Percentiles rank a stretch among this genome's conserved stretches.
These are phyloP conservation scores for Candida nonsorbophila DNA, from an alignment of 805 yeast genomes.

Conservation along the genomic window DNA sequence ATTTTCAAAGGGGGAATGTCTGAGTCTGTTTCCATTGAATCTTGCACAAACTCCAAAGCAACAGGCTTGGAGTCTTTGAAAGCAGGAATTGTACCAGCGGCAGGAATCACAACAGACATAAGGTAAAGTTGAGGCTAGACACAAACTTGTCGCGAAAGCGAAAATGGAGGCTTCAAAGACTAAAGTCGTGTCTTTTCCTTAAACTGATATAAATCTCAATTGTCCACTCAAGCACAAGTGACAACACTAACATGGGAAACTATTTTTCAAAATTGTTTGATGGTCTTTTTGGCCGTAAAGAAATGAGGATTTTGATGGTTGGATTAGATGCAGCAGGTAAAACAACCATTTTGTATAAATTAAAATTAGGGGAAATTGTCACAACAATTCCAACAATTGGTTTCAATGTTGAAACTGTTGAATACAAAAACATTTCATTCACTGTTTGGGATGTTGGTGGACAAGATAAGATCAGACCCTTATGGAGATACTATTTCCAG, in stretches of 20 bases:
- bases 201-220: neutral
- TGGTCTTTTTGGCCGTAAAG: conserved; percentile 38
- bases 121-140: too few species aligned
- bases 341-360: conserved; percentile 37
- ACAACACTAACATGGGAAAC: conserved; percentile 24
- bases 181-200: neutral
- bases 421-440: conserved; percentile 38
- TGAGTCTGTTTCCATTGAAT: neutral
- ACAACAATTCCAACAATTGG: conserved; percentile 41
- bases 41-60: conserved; percentile 2
- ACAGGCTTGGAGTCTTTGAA: conserved; percentile 2
- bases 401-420: conserved; percentile 39
- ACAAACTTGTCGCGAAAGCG: too few species aligned
- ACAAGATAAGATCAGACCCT: conserved; percentile 39
- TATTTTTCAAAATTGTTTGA: conserved; percentile 35
- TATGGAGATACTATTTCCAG: conserved; percentile 41
- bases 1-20: conserved; percentile 3
- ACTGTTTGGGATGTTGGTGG: conserved; percentile 44
- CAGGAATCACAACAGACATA: too few species aligned
- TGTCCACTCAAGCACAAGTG: conserved; percentile 1
- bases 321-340: conserved; percentile 41
- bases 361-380: conserved; percentile 38
- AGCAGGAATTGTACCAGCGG: too few species aligned
- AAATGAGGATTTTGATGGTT: conserved; percentile 41
- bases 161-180: neutral